These are phyloP conservation scores for Raphanus raphanistrum DNA, from an alignment of 345 rosid genomes.

Conservation along the genomic window DNA sequence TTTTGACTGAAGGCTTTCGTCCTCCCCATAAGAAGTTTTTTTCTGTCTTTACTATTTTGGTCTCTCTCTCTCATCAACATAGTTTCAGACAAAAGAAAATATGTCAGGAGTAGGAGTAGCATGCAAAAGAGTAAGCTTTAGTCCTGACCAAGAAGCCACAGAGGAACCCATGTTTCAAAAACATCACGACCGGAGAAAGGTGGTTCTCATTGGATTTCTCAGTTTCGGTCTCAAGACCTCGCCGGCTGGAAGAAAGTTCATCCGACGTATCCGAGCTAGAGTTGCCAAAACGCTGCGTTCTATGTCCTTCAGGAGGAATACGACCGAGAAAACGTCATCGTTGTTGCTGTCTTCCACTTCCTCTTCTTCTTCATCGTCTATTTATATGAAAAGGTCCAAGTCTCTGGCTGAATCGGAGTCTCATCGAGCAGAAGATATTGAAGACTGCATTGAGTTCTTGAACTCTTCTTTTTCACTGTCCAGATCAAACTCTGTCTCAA, in stretches of 20 bases:
- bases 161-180: constrained; percentile 49
- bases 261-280: constrained; percentile 59
- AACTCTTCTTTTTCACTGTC: constrained; percentile 65
- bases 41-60: constrained; percentile 15
- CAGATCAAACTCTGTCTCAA: constrained; percentile 68
- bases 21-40: constrained; percentile 45
- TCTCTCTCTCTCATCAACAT: constrained; percentile 29
- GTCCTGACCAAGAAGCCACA: constrained; percentile 49
- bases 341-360: constrained; percentile 15
- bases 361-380: constrained; percentile 47
- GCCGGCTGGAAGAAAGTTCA: constrained; percentile 46
- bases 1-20: neutral
- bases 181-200: constrained; percentile 42
- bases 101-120: constrained; percentile 62
- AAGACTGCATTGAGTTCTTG: constrained; percentile 90
- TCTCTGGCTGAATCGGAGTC: constrained; percentile 79
- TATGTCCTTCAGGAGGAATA: constrained; percentile 42
- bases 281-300: constrained; percentile 53
- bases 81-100: constrained; percentile 17
- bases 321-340: constrained; percentile 31
- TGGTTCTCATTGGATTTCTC: constrained; percentile 46
- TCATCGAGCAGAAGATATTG: constrained; percentile 81
- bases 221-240: constrained; percentile 49
- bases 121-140: constrained; percentile 68
- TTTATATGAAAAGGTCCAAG: constrained; percentile 59